A percentile compares a stretch with the other conserved stretches of the same genome.
These are phyloP conservation scores for Chytriomyces sp. DNA, from an alignment of 192 early-diverging fungal genomes.

Conservation along the genomic window DNA sequence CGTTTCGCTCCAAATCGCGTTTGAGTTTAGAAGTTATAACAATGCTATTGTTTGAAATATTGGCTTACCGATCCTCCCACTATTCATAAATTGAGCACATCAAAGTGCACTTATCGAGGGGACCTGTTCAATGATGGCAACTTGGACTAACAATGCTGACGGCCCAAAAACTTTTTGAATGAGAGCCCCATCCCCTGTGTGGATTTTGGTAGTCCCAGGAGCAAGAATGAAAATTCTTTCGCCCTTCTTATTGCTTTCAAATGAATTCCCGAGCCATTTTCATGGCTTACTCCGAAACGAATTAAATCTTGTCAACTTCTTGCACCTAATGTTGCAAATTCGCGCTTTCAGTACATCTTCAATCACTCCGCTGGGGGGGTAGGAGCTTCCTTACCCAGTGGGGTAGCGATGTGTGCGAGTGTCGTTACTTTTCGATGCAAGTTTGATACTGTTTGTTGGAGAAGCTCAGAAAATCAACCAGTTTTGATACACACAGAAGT, in stretches of 20 bases:
- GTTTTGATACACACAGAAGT: too few species aligned
- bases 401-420: too few species aligned
- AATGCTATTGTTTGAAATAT: constrained; percentile 33
- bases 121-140: constrained; percentile 53
- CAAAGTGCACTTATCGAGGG: constrained; percentile 37
- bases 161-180: constrained; percentile 39
- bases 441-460: too few species aligned
- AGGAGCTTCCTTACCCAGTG: constrained; percentile 33
- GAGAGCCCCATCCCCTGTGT: constrained; percentile 37
- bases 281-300: constrained; percentile 41
- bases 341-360: constrained; percentile 34
- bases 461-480: too few species aligned
- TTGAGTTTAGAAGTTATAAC: too few species aligned
- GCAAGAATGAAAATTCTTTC: constrained; percentile 58
- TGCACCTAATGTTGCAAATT: too few species aligned
- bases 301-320: constrained; percentile 25
- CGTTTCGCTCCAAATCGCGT: not conserved
- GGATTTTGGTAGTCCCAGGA: constrained; percentile 45
- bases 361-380: constrained; percentile 37
- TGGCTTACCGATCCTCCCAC: constrained; percentile 35
- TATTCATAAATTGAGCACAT: constrained; percentile 43
- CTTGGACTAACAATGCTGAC: constrained; percentile 55
- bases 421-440: too few species aligned
- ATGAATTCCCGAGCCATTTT: constrained; percentile 40
- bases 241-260: constrained; percentile 38